Evolutionary conservation across 2,329 filamentous ascomycete genomes (phyloP).

Genomic region (Penicillium griseofulvum): DNA sequence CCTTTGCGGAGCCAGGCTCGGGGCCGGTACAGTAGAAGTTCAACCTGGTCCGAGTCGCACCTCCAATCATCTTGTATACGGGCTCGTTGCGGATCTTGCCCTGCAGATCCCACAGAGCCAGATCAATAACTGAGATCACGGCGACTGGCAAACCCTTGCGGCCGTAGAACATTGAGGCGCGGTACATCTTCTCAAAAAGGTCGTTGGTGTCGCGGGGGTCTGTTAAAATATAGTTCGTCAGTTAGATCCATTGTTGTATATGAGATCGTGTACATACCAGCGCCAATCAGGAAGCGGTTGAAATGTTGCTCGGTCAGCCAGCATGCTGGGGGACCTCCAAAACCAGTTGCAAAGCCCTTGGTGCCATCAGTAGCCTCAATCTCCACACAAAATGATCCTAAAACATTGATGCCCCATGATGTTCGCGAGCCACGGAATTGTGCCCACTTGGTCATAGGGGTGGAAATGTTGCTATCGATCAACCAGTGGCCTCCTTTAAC

Average conservation of each 20-base stretch:
- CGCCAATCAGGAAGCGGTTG: conserved; percentile 82
- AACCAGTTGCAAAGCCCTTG: conserved; percentile 91
- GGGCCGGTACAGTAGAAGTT: conserved; percentile 96
- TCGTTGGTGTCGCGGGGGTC: conserved; percentile 90
- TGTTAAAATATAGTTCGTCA: conserved; percentile 23
- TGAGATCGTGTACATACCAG: conserved; percentile 48
- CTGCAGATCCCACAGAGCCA: conserved; percentile 87
- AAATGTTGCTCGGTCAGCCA: conserved; percentile 95
- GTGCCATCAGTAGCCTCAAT: conserved; percentile 86
- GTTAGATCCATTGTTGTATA: neutral
- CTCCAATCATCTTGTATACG: conserved; percentile 91
- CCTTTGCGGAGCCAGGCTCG: conserved; percentile 73
- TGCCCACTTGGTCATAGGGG: conserved; percentile 86
- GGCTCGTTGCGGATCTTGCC: conserved; percentile 90
- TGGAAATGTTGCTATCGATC: conserved; percentile 88
- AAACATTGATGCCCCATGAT: conserved; percentile 92
- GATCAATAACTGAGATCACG: conserved; percentile 90
- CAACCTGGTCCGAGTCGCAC: conserved; percentile 77
- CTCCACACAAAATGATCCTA: conserved; percentile 89
- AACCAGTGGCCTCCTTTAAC: conserved; percentile 65
- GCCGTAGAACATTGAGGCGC: conserved; percentile 93
- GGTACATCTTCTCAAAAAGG: conserved; percentile 95
- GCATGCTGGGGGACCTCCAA: conserved; percentile 88
- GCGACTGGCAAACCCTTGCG: conserved; percentile 87
- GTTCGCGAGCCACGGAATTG: conserved; percentile 84